These are phyloP conservation scores for Ampelomyces quisqualis DNA, from an alignment of 2,329 filamentous ascomycete genomes.

Conservation along the genomic window DNA sequence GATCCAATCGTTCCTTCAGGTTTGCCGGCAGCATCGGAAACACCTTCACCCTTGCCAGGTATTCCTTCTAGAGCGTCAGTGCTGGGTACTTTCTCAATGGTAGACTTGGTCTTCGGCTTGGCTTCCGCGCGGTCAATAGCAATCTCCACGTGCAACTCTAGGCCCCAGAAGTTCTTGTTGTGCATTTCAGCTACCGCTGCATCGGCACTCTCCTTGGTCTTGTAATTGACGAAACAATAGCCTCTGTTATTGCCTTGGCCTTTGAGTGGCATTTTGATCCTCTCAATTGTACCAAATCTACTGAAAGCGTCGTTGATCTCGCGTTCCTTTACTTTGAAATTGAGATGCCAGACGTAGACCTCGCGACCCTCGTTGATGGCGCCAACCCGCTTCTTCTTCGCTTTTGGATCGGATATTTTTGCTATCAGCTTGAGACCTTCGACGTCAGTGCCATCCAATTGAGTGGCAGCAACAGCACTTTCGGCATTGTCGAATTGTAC, in stretches of 20 bases:
- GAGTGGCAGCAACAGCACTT: conserved; percentile 56
- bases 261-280: conserved; percentile 67
- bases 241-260: conserved; percentile 71
- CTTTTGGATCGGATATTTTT: conserved; percentile 80
- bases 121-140: conserved; percentile 47
- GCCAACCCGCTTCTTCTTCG: conserved; percentile 76
- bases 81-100: conserved; percentile 49
- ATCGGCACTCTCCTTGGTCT: conserved; percentile 64
- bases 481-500: conserved; percentile 72
- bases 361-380: conserved; percentile 86
- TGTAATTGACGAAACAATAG: conserved; percentile 77
- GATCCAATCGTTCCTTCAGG: conserved; percentile 16
- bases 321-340: conserved; percentile 72
- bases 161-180: conserved; percentile 67
- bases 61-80: conserved; percentile 41
- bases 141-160: conserved; percentile 64
- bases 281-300: conserved; percentile 73
- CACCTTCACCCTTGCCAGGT: conserved; percentile 23
- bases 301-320: conserved; percentile 71
- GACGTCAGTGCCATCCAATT: conserved; percentile 69
- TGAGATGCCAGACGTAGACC: conserved; percentile 80
- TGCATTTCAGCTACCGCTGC: conserved; percentile 66
- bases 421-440: conserved; percentile 68
- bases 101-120: conserved; percentile 50
- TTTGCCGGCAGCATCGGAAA: conserved; percentile 21